Evolutionary conservation across 2,329 filamentous ascomycete genomes (phyloP), one percentile per base, ranked within the genome.

Genomic region (Falciphora oryzae): DNA sequence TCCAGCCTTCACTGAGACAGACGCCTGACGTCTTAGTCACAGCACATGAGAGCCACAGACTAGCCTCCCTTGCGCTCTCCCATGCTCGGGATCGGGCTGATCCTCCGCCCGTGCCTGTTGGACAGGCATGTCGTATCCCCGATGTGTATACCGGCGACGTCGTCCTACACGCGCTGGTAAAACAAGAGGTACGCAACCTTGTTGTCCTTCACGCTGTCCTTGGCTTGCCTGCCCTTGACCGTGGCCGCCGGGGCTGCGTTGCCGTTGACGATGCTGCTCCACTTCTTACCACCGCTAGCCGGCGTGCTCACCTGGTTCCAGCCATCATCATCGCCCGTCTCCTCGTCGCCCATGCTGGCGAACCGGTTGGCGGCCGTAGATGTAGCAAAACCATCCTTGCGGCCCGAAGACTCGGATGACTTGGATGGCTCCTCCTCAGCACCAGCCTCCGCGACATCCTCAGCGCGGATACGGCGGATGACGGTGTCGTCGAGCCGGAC

Each of bases 111-210:
- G 32, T 22, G 38, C 60, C 22, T 28, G n/a, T 44, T 50, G 22
- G 60, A 31, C 27, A 50, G 27, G 28, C n/a, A n/a, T 22, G 60
- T 22, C 32, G 29, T n/a, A 53, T 4, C 44, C 25, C 38, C 60
- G 25, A 62, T 22, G 27, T 61, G 8, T n/a, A 25, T 38, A 18
- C 38, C 50, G 14, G n/a, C 62, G 29, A 44, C 50, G n/a, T 25
- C 31, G 10, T 64, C 65, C 65, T 70, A 85, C 66, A 95, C 85
- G 71, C 87, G 87, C 79, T 97, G 90, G 76, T 99, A 99, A 79
- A 99, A 96, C 73, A 99, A 79, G 69, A 99, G 86, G 78, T 99
- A 99, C 4, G 95, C 95, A 65, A 97, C 94, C 82, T 96, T 97
- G 82, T 94, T 97, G 76, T 98, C 94, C 77, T 92, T 92, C 73